A percentile compares a stretch with the other conserved stretches of the same genome.
phyloP scores from a whole-genome alignment of 805 yeast genomes.

The Candida tallmaniae region DNA sequence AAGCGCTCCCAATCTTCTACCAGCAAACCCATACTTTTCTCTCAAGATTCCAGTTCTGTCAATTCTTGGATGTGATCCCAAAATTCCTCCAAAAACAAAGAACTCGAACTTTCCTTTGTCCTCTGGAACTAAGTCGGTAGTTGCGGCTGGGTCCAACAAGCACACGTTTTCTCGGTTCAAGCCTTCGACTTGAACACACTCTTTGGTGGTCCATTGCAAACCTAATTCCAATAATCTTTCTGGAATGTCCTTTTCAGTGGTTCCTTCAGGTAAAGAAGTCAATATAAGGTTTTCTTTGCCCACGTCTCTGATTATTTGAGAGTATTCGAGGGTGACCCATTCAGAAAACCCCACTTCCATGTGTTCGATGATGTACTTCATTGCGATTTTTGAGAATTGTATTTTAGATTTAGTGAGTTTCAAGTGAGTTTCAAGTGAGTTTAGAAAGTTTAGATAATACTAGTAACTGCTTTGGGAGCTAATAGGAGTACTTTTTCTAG shows the following conservation, averaged over 20 bases:
- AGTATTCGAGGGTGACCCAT: slow-evolving; percentile 89
- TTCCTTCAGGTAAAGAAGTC: slow-evolving; percentile 66
- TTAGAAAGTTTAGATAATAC: no score
- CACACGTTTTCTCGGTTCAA: slow-evolving; percentile 55
- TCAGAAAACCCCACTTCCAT: slow-evolving; percentile 97
- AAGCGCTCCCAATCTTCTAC: slow-evolving; percentile 78
- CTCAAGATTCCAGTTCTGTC: slow-evolving; percentile 92
- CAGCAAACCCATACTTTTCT: slow-evolving; percentile 73
- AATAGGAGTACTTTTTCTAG: no score
- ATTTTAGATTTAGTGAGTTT: no score
- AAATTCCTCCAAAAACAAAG: slow-evolving; percentile 93
- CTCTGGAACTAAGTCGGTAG: slow-evolving; percentile 62
- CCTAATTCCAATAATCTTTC: slow-evolving; percentile 52
- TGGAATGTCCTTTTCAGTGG: slow-evolving; percentile 65
- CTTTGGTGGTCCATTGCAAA: slow-evolving; percentile 77
- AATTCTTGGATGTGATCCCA: slow-evolving; percentile 90
- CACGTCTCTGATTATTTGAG: slow-evolving; percentile 76
- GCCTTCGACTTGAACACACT: slow-evolving; percentile 51
- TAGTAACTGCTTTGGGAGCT: no score
- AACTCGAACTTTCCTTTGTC: slow-evolving; percentile 70
- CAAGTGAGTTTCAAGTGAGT: no score
- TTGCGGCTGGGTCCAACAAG: slow-evolving; percentile 85
- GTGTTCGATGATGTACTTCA: slow-evolving; percentile 94
- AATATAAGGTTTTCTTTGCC: slow-evolving; percentile 72
- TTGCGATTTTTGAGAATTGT: no score